Evolutionary conservation across 768 basidiomycete genomes (phyloP).

Genomic region (Boletus subparvulus): DNA sequence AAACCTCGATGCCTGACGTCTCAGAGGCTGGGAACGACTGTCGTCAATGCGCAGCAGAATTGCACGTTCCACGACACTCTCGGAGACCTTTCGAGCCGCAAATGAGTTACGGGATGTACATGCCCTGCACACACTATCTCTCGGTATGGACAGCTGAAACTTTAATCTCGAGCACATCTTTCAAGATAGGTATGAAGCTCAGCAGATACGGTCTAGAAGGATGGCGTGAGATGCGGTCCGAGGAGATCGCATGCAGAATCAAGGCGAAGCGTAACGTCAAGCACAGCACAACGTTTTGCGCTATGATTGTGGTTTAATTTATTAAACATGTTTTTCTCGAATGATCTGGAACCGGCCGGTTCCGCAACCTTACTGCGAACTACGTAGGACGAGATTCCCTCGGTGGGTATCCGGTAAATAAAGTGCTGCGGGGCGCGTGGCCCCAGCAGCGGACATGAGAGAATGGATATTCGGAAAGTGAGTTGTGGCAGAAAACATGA

Average conservation of each 20-base stretch:
- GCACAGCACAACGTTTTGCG: conserved; percentile 11
- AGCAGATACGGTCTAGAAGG: background rate
- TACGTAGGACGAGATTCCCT: background rate
- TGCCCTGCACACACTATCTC: conserved; percentile 8
- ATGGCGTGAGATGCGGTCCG: conserved; percentile 16
- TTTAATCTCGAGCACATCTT: conserved; percentile 19
- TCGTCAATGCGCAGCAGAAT: conserved; percentile 3
- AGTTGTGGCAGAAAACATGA: background rate
- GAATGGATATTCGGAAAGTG: no score
- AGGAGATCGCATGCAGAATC: conserved; percentile 21
- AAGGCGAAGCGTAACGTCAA: conserved; percentile 12
- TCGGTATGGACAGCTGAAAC: conserved; percentile 8
- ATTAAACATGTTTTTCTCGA: background rate
- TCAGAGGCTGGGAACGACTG: background rate
- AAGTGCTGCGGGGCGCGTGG: conserved; percentile 15
- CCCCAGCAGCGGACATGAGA: conserved; percentile 10
- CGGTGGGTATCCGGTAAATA: conserved; percentile 3
- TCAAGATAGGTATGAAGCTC: conserved; percentile 7
- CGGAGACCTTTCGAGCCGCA: conserved; percentile 1
- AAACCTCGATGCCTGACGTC: conserved; percentile 14
- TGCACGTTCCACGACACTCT: background rate
- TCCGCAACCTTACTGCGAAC: conserved; percentile 13
- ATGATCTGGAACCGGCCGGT: conserved; percentile 19
- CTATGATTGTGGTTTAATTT: conserved; percentile 4
- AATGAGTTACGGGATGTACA: conserved; percentile 13